phyloP scores from a whole-genome alignment of 768 basidiomycete species.

The Boletus bicolor region DNA sequence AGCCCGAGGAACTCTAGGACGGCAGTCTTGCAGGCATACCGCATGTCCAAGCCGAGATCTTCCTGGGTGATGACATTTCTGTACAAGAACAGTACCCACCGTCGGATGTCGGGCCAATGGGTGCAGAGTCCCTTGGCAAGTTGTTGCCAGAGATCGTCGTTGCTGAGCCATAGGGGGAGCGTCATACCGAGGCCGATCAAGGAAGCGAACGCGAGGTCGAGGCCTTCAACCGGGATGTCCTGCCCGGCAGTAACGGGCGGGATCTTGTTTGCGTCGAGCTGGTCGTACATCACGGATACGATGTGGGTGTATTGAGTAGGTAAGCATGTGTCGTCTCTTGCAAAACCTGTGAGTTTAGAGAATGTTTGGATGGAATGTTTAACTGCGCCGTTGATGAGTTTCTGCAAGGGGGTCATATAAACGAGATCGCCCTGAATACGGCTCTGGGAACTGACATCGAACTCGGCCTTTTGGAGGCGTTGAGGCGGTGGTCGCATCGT shows the following conservation, averaged over 20 bases:
- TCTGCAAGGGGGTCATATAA: conserved; percentile 4
- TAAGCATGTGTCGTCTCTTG: conserved; percentile 11
- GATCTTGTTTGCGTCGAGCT: conserved; percentile 20
- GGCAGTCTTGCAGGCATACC: conserved; percentile 23
- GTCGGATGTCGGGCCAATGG: conserved; percentile 27
- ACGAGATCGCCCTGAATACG: not conserved
- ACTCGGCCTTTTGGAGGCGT: conserved; percentile 12
- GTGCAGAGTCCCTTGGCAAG: conserved; percentile 15
- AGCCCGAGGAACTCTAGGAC: conserved; percentile 28
- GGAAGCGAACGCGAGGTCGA: conserved; percentile 15
- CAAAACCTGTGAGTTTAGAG: conserved; percentile 11
- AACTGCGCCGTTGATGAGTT: conserved; percentile 13
- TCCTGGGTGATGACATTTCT: conserved; percentile 8
- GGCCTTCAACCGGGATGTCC: conserved; percentile 1
- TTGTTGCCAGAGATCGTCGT: conserved; percentile 7
- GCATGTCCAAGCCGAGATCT: conserved; percentile 5
- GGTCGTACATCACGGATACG: conserved; percentile 19
- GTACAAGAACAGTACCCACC: conserved; percentile 27
- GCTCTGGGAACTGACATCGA: conserved; percentile 17
- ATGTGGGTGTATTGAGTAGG: conserved; percentile 24
- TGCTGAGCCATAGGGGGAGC: conserved; percentile 23
- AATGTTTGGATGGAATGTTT: conserved; percentile 13
- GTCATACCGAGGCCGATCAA: conserved; percentile 23
- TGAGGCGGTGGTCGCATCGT: not conserved
- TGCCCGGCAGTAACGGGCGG: conserved; percentile 9